phyloP scores from a whole-genome alignment of 768 basidiomycete species.

The Mycena sanguinolenta region DNA sequence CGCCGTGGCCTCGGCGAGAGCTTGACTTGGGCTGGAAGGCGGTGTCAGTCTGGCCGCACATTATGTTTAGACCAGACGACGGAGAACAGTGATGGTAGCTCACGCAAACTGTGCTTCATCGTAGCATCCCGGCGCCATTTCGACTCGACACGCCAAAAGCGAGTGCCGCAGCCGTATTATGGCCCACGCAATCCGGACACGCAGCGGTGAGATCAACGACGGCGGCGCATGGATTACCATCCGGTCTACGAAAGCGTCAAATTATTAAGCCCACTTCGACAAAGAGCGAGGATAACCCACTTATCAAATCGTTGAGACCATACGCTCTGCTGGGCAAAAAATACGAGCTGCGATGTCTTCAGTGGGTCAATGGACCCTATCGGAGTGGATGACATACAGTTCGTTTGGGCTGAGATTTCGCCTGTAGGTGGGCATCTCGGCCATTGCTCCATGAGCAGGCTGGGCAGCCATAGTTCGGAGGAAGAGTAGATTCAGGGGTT shows the following conservation, averaged over 20 bases:
- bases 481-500: background rate
- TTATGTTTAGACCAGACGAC: background rate
- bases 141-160: slow-evolving; percentile 56
- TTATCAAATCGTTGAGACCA: slow-evolving; percentile 31
- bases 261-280: no score
- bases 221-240: slow-evolving; percentile 62
- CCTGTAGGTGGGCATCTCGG: slow-evolving; percentile 31
- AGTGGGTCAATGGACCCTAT: background rate
- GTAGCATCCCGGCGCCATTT: slow-evolving; percentile 52
- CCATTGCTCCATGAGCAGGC: background rate
- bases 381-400: slow-evolving; percentile 15
- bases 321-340: slow-evolving; percentile 35
- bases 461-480: background rate
- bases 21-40: slow-evolving; percentile 50
- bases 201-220: slow-evolving; percentile 47
- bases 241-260: no score
- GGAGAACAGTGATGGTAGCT: slow-evolving; percentile 34
- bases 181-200: slow-evolving; percentile 64
- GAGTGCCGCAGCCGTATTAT: slow-evolving; percentile 65
- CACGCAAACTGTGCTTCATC: slow-evolving; percentile 63
- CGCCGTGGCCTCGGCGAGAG: slow-evolving; percentile 53
- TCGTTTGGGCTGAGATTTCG: slow-evolving; percentile 30
- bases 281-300: no score
- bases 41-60: slow-evolving; percentile 54
- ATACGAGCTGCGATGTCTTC: slow-evolving; percentile 19